These are phyloP conservation scores for Mucor lusitanicus DNA, from an alignment of 371 early-diverging fungal species.

Conservation along the genomic window DNA sequence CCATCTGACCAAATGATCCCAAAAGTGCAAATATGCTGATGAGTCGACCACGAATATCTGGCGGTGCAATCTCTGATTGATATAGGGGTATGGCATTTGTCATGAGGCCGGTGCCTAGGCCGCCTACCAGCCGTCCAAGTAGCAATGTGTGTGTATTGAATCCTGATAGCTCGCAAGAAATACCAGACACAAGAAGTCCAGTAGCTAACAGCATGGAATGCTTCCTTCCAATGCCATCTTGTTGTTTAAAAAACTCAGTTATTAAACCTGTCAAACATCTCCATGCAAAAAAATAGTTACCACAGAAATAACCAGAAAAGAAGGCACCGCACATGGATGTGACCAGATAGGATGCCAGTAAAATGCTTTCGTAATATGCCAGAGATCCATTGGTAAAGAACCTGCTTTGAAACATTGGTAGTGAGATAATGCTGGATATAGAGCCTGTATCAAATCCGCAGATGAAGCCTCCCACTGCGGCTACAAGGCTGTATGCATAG, in stretches of 20 bases:
- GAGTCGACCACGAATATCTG: constrained; percentile 53
- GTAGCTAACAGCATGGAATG: constrained; percentile 32
- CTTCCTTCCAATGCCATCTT: constrained; percentile 45
- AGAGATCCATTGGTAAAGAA: constrained; percentile 7
- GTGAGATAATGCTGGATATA: constrained; percentile 11
- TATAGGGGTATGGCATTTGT: constrained; percentile 41
- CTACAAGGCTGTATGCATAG: constrained; percentile 7
- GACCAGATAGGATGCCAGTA: constrained; percentile 41
- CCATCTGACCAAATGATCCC: constrained; percentile 39
- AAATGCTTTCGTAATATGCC: constrained; percentile 45
- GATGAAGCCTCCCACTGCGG: constrained; percentile 19
- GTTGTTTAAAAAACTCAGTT: neutral
- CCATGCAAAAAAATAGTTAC: constrained; percentile 9
- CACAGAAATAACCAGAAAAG: constrained; percentile 43
- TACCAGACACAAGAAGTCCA: constrained; percentile 30
- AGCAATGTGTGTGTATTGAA: constrained; percentile 23
- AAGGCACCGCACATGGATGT: constrained; percentile 45
- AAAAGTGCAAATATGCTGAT: constrained; percentile 42
- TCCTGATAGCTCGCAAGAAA: constrained; percentile 36
- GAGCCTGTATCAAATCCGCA: constrained; percentile 24
- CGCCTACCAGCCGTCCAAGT: constrained; percentile 36
- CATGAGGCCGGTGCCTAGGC: constrained; percentile 48
- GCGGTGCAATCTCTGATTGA: constrained; percentile 70
- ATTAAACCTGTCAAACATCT: neutral
- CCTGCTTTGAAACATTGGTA: constrained; percentile 23